Evolutionary conservation across 305 asterid genomes (phyloP), one percentile per base, ranked within the genome.

Genomic region (Fraxinus paxiana): DNA sequence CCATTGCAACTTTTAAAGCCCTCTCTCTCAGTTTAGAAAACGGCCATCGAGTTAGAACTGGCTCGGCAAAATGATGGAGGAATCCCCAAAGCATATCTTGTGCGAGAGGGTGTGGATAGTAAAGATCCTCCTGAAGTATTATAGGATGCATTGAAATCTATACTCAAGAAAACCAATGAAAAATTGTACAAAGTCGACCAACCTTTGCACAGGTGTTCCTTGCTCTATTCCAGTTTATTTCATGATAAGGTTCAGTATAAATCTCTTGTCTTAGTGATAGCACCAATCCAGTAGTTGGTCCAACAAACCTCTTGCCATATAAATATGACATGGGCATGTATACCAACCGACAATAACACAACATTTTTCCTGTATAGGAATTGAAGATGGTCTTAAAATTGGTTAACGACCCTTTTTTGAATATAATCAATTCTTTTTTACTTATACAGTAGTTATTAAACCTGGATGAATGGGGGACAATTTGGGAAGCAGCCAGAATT

Each of bases 31-130:
- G 5, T 26, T 56, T 76, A 2, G 85, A 82, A 67, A 88, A 86
- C 0, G 93, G 92, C 90, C 90, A 88, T 51, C 83, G 31, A 15
- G 6, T 73, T 2, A 87, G 59, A 24, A 88, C 0, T 4, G 91
- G 91, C 71, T 88, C 92, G 6, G 51, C 79, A 48, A 88, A 18
- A 78, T 88, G 69, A 28, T 90, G 84, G 20, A 88, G 86, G 43
- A 87, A 86, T 2, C 84, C 90, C 90, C 91, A 88, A 2, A 87
- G 6, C 82, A 84, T 13, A 75, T 90, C 91, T 82, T 88, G 93
- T 0, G 81, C n/a, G 0, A 87, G 10, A 18, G 89, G 87, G 31
- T 87, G 92, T 0, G 90, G 90, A 73, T 80, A 79, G 67, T 87
- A 89, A 22, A 89, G 81, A 65, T 88, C 91, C 71, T 88, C 93